Evolutionary conservation across 768 basidiomycete genomes (phyloP), one percentile per base, ranked within the genome.

Genomic region (Hypholoma sublateritium): DNA sequence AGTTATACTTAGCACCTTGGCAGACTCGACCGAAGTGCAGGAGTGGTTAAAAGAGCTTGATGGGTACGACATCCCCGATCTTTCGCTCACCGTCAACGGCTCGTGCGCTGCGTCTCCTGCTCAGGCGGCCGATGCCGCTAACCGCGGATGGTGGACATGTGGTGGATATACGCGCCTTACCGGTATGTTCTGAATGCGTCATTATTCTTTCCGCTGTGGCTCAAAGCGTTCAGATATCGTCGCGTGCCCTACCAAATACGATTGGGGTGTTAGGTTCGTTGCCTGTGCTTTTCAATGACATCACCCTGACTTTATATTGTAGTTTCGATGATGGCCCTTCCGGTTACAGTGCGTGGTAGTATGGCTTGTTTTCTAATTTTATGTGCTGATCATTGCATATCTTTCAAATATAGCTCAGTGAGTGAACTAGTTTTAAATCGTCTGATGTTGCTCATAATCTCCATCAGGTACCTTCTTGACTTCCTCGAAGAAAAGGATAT

Each of bases 251-350:
- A 77, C 79, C 60, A 85, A 86, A 68, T 55, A 78, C 57, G 87
- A 84, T 1, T 93, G 91, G 91, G 91, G 91, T 68, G 83, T 92
- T 62, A 84, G 78, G 78, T 80, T 64, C 45, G 65, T 51, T 28
- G 34, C 22, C 4, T 8, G 37, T 12, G n/a, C 28, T 17, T 17
- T 25, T 47, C 57, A 24, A 44, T 56, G 21, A 35, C 50, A 60
- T 45, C 43, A 45, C 59, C n/a, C 21, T 53, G 12, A 41, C 21
- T 43, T 52, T 37, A 55, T 47, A 13, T 35, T 16, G 36, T 61
- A 85, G 85, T 69, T 91, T 88, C 66, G 92, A 94, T 66, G 95
- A 97, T 65, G 95, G 95, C 24, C 96, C 95, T 36, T 84, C 83
- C 53, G 80, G 78, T 16, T 93, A 89, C 71, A 97, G 87, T 88